A percentile compares a stretch with the other conserved stretches of the same genome.
These are phyloP conservation scores for Alloascoidea hylecoeti DNA, from an alignment of 805 yeast genomes.

Conservation along the genomic window DNA sequence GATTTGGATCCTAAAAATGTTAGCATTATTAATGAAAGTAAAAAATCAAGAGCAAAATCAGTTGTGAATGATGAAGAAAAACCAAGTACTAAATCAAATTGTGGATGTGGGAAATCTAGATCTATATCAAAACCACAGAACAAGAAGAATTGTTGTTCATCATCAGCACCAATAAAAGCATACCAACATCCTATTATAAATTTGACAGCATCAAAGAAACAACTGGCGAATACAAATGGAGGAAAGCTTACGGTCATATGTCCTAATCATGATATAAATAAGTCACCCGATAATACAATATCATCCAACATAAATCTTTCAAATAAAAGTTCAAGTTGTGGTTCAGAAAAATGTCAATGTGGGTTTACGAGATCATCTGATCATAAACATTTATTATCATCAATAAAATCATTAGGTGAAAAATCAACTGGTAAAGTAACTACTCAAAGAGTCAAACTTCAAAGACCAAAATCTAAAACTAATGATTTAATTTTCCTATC, in stretches of 20 bases:
- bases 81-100: too few species aligned
- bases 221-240: background rate
- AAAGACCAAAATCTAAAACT: background rate
- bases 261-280: background rate
- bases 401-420: background rate
- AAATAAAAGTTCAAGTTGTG: background rate
- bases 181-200: background rate
- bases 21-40: background rate
- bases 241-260: background rate
- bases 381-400: background rate
- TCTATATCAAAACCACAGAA: too few species aligned
- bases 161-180: background rate
- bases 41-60: background rate
- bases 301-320: too few species aligned
- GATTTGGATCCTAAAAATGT: slow-evolving; percentile 11
- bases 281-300: too few species aligned
- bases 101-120: too few species aligned
- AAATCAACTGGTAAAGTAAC: background rate
- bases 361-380: background rate
- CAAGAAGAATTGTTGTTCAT: too few species aligned
- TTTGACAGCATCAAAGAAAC: background rate
- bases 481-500: background rate
- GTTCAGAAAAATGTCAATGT: background rate
- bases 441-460: background rate
- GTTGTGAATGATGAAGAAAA: background rate